Base-by-base conservation (phyloP, 2,329 filamentous ascomycete species). In the Cladophialophora psammophila region DNA sequence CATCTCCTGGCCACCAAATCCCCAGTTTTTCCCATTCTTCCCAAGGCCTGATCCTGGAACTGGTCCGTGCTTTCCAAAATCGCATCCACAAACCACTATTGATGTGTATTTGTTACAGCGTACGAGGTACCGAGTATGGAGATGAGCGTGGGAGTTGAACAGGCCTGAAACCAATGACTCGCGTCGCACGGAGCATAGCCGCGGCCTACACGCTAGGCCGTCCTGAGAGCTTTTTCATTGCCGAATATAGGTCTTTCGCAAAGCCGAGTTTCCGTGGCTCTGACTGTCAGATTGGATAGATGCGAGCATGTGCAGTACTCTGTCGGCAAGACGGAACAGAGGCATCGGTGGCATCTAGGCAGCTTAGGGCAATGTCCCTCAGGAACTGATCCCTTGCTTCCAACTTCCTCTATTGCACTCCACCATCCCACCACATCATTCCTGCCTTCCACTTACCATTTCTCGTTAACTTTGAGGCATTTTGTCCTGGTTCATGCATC, bases 391-490 rank as follows among this genome's bases (percentile, higher is more conserved):
- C 10, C 15, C 45, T 4, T 50, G 45, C 20, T 18, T 26, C 45
- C 20, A 36, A 61, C 38, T 15, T 4, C 9, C 20, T 32, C 58
- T 53, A 50, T 61, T 53, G 18, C 32, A 15, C 45, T 26, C 32
- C 34, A 2, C 50, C 32, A 2, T 32, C 58, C 26, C n/a, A 38
- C 34, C 45, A 9, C 53, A 35, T 55, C 34, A 40, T 26, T 52
- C 34, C 32, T 38, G 32, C 34, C 32, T 61, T 40, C 12, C 15
- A 18, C 45, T 48, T 61, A 12, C 45, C 42, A 53, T 53, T 61
- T 61, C 45, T 53, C 31, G 58, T 31, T 61, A 40, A 53, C 45
- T 12, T 31, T 61, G 58, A 61, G 58, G 45, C 31, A 61, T 61
- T 61, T 61, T 60, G 18, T 40, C 18, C 42, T 40, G 45, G 34